These are phyloP conservation scores for Talaromyces marneffei DNA, from an alignment of 2,329 filamentous ascomycete genomes.

Conservation along the genomic window DNA sequence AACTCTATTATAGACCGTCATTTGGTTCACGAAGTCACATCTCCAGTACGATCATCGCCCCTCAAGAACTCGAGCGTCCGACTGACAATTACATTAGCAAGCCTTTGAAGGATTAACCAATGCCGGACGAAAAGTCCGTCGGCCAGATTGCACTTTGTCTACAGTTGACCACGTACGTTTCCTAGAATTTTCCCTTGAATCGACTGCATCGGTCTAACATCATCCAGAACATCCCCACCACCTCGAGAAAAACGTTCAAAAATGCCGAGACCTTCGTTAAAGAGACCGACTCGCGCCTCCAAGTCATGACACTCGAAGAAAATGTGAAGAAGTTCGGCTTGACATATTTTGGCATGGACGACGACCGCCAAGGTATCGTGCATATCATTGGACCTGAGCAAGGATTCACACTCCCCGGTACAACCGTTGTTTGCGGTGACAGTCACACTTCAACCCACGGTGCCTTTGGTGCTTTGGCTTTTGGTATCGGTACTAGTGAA, in stretches of 20 bases:
- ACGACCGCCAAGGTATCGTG: constrained; percentile 96
- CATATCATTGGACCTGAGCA: constrained; percentile 98
- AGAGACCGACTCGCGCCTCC: constrained; percentile 84
- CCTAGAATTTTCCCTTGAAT: constrained; percentile 10
- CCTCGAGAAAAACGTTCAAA: constrained; percentile 85
- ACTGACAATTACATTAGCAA: constrained; percentile 54
- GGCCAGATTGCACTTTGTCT: constrained; percentile 92
- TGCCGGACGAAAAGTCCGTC: constrained; percentile 76
- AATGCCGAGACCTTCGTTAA: constrained; percentile 91
- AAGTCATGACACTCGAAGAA: constrained; percentile 93
- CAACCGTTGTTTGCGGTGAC: constrained; percentile 95
- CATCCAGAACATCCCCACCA: constrained; percentile 81
- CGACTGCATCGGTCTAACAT: neutral
- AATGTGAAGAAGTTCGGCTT: constrained; percentile 96
- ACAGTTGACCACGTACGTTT: constrained; percentile 88
- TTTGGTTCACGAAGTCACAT: constrained; percentile 97
- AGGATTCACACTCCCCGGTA: constrained; percentile 94
- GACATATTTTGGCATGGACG: constrained; percentile 93
- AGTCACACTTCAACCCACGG: constrained; percentile 97
- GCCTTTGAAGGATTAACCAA: constrained; percentile 94
- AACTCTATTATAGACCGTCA: constrained; percentile 64
- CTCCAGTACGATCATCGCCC: constrained; percentile 55
- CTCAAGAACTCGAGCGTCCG: neutral
- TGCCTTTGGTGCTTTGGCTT: constrained; percentile 88
- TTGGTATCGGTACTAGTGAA: constrained; percentile 96